These are phyloP conservation scores for Urochloa ruziziensis DNA, from an alignment of 176 grass and related monocot genomes.

Conservation along the genomic window DNA sequence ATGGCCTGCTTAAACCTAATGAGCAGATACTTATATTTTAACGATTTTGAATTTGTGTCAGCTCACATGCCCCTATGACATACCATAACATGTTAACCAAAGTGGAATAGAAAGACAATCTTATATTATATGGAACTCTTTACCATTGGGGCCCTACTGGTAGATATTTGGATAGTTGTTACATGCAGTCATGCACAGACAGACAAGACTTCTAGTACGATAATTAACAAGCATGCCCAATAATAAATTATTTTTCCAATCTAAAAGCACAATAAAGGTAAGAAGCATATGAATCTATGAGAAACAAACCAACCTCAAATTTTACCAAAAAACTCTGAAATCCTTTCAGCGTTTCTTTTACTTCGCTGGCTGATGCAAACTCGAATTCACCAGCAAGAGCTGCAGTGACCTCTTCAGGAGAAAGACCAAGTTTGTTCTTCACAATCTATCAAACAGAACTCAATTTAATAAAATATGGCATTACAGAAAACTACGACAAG, in stretches of 20 bases:
- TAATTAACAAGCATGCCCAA: background rate
- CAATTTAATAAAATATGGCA: background rate
- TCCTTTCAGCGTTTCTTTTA: slow-evolving; percentile 53
- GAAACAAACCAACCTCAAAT: slow-evolving; percentile 67
- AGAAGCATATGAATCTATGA: background rate
- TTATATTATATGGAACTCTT: background rate
- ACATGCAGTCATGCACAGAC: background rate
- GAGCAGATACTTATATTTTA: no score
- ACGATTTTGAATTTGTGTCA: background rate
- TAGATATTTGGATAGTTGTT: background rate
- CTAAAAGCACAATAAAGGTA: background rate
- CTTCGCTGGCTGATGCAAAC: slow-evolving; percentile 33
- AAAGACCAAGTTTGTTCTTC: slow-evolving; percentile 57
- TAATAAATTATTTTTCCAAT: slow-evolving; percentile 3
- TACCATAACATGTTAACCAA: background rate
- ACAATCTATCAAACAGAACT: slow-evolving; percentile 60
- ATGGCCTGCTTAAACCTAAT: background rate
- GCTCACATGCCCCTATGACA: background rate
- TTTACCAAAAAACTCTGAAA: slow-evolving; percentile 63
- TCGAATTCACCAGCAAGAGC: slow-evolving; percentile 58
- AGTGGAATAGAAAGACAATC: background rate
- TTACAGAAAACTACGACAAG: slow-evolving; percentile 1
- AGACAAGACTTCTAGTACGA: background rate
- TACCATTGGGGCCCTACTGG: background rate
- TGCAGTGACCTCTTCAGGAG: slow-evolving; percentile 55